phyloP scores from a whole-genome alignment of 1,284 basidiomycete species.

The Apiotrichum brassicae region DNA sequence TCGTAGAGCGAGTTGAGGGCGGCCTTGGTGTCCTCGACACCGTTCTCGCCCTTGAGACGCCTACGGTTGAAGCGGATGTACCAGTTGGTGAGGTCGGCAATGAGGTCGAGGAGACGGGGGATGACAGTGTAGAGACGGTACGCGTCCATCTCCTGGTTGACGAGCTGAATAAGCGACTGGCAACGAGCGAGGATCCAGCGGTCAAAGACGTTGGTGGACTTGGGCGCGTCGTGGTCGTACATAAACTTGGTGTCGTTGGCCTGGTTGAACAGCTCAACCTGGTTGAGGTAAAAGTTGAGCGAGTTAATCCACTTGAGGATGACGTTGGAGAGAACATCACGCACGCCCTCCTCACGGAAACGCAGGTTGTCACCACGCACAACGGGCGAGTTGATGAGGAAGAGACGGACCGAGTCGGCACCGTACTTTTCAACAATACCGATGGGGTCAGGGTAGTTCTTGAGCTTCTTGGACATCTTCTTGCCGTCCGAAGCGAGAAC shows the following conservation, averaged over 20 bases:
- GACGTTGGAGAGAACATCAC: slow-evolving; percentile 89
- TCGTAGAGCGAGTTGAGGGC: slow-evolving; percentile 97
- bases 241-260: slow-evolving; percentile 70
- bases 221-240: slow-evolving; percentile 79
- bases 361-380: slow-evolving; percentile 96
- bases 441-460: slow-evolving; percentile 98
- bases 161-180: slow-evolving; percentile 88
- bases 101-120: slow-evolving; percentile 81
- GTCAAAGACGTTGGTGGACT: slow-evolving; percentile 94
- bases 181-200: slow-evolving; percentile 96
- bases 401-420: slow-evolving; percentile 94
- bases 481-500: slow-evolving; percentile 97
- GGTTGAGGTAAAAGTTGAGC: slow-evolving; percentile 98
- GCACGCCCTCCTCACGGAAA: slow-evolving; percentile 97
- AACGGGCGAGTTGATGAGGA: slow-evolving; percentile 97
- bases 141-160: slow-evolving; percentile 88
- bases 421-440: slow-evolving; percentile 86
- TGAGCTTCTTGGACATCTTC: slow-evolving; percentile 99
- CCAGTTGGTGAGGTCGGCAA: slow-evolving; percentile 98
- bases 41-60: slow-evolving; percentile 91
- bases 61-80: slow-evolving; percentile 99
- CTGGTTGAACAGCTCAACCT: slow-evolving; percentile 83
- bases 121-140: slow-evolving; percentile 99
- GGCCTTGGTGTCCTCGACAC: slow-evolving; percentile 75
- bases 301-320: slow-evolving; percentile 99